phyloP scores from a whole-genome alignment of 2,329 filamentous ascomycete genomes.

The Cordyceps pruinosa region DNA sequence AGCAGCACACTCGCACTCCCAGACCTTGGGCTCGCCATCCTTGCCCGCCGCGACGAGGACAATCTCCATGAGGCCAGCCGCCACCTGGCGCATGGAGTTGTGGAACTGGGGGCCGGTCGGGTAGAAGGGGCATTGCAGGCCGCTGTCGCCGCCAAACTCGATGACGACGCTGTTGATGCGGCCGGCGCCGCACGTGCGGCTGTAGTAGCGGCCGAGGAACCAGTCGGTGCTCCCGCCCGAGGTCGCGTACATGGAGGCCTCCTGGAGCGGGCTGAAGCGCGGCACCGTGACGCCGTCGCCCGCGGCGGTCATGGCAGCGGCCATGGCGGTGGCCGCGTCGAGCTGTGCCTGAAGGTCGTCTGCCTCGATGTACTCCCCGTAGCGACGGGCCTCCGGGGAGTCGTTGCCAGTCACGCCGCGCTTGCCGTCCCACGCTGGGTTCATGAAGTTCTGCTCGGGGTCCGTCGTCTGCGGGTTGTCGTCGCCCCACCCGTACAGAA shows the following conservation, averaged over 20 bases:
- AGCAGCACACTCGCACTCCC: conserved; percentile 6
- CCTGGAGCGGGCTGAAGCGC: conserved; percentile 32
- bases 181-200: conserved; percentile 24
- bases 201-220: conserved; percentile 37
- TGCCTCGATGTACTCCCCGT: conserved; percentile 39
- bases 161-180: conserved; percentile 37
- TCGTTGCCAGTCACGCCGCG: conserved; percentile 41
- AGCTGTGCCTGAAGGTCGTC: conserved; percentile 29
- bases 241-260: conserved; percentile 37
- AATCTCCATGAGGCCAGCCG: conserved; percentile 42
- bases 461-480: conserved; percentile 43
- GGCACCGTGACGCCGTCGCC: conserved; percentile 22
- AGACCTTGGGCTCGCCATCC: conserved; percentile 15
- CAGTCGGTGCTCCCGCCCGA: conserved; percentile 42
- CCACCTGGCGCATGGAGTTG: conserved; percentile 37
- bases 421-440: conserved; percentile 43
- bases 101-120: conserved; percentile 36
- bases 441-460: conserved; percentile 44
- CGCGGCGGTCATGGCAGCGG: conserved; percentile 32
- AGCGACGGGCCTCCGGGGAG: conserved; percentile 26
- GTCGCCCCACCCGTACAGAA: conserved; percentile 52
- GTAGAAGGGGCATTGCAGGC: conserved; percentile 35
- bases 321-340: conserved; percentile 28
- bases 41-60: conserved; percentile 24
- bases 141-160: conserved; percentile 36